These are phyloP conservation scores for Russula vinacea DNA, from an alignment of 768 basidiomycete genomes.

Conservation along the genomic window DNA sequence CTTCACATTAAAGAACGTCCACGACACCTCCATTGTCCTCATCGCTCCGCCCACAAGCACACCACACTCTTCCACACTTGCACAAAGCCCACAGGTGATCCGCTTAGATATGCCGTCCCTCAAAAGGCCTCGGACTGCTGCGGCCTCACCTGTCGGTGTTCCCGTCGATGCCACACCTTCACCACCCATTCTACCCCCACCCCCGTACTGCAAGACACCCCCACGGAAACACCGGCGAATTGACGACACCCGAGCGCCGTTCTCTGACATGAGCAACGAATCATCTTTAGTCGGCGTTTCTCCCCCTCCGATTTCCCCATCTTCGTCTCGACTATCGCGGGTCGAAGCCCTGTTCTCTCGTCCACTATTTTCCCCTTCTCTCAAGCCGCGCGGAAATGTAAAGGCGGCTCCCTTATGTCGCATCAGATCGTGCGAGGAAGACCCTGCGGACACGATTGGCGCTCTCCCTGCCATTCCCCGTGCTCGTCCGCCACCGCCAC, in stretches of 20 bases:
- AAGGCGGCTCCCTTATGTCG: constrained; percentile 6
- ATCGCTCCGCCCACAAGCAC: constrained; percentile 26
- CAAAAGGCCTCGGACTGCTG: constrained; percentile 24
- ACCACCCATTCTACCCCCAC: constrained; percentile 13
- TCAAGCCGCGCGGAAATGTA: constrained; percentile 9
- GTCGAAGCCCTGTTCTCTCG: constrained; percentile 6
- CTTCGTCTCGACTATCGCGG: constrained; percentile 5
- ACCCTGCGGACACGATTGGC: constrained; percentile 10
- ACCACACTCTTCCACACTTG: constrained; percentile 25
- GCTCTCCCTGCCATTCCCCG: constrained; percentile 21
- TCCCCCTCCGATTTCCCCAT: constrained; percentile 8
- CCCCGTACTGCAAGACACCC: constrained; percentile 21
- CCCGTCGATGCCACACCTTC: constrained; percentile 22
- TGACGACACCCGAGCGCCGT: constrained; percentile 19
- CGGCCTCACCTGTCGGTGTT: constrained; percentile 9
- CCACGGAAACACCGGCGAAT: constrained; percentile 24
- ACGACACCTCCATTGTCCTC: constrained; percentile 23
- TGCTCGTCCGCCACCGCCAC: constrained; percentile 13
- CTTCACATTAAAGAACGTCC: constrained; percentile 29
- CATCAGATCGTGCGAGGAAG: constrained; percentile 22
- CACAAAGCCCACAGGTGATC: constrained; percentile 14
- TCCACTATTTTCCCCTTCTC: constrained; percentile 1
- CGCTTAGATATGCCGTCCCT: constrained; percentile 21
- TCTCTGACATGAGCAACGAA: constrained; percentile 28
- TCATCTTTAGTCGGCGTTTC: neutral